Conservation (phyloP, 2,329 filamentous ascomycete species). For the Colletotrichum coccodes region DNA sequence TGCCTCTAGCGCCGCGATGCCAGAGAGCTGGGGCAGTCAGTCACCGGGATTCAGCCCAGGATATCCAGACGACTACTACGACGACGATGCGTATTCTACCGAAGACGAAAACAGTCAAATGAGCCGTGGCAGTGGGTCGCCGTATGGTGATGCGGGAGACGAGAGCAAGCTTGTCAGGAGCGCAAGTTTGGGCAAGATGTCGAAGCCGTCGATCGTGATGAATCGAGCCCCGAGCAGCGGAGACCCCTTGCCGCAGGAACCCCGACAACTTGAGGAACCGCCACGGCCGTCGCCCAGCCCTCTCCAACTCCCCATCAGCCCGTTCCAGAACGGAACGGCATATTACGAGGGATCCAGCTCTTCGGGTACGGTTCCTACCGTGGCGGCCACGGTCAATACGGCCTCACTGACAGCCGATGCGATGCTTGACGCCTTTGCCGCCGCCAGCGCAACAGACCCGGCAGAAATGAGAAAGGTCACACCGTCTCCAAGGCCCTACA, state of each 20-base stretch:
- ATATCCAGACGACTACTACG: conserved; percentile 60
- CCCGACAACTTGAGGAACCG: conserved; percentile 36
- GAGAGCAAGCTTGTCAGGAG: conserved; percentile 68
- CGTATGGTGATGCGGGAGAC: conserved; percentile 59
- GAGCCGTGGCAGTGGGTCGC: conserved; percentile 42
- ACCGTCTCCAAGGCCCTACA: conserved; percentile 48
- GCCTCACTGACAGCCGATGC: conserved; percentile 52
- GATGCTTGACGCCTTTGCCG: conserved; percentile 61
- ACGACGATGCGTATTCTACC: conserved; percentile 53
- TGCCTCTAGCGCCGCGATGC: conserved; percentile 79
- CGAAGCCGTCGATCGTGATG: conserved; percentile 65
- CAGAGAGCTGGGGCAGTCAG: conserved; percentile 70
- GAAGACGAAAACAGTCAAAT: conserved; percentile 47
- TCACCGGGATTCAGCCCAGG: conserved; percentile 57
- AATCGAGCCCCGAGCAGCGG: conserved; percentile 41
- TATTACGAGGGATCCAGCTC: conserved; percentile 58
- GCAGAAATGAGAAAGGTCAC: conserved; percentile 41
- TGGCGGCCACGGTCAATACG: conserved; percentile 36
- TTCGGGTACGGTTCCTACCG: conserved; percentile 51
- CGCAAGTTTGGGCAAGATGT: conserved; percentile 70
- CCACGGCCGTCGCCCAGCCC: conserved; percentile 49
- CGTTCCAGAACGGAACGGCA: conserved; percentile 56
- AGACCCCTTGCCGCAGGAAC: conserved; percentile 24
- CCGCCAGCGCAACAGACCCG: conserved; percentile 57
- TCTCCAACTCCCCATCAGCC: conserved; percentile 42